Conservation (phyloP, 208 protist genomes). For the Crithidia sp. region DNA sequence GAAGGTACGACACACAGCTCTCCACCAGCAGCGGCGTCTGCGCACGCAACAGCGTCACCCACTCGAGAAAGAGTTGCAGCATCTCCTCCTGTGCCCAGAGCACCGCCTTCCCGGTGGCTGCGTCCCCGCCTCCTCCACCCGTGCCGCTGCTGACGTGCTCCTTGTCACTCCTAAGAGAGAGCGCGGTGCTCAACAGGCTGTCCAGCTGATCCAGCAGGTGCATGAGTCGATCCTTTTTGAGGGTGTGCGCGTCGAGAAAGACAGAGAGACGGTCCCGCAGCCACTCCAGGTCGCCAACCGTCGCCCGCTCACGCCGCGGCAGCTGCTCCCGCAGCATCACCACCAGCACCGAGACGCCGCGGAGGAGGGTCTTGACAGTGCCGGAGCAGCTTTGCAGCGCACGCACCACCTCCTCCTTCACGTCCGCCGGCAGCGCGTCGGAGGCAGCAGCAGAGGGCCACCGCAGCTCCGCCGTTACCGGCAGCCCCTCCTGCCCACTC, state of each 20-base stretch:
- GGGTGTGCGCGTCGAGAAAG: constrained; percentile 53
- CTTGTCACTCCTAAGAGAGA: background rate
- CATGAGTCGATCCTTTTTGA: constrained; percentile 46
- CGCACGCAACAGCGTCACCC: constrained; percentile 55
- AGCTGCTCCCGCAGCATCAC: constrained; percentile 61
- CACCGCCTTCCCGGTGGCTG: constrained; percentile 11
- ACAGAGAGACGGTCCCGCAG: constrained; percentile 56
- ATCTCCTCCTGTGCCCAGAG: constrained; percentile 34
- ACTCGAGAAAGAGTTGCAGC: constrained; percentile 45
- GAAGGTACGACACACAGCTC: constrained; percentile 44
- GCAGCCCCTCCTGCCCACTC: background rate
- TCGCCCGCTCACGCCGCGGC: constrained; percentile 47
- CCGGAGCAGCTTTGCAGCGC: constrained; percentile 23
- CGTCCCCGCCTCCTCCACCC: background rate
- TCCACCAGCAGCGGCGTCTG: constrained; percentile 70
- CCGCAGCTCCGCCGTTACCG: constrained; percentile 9
- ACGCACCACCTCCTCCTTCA: constrained; percentile 19
- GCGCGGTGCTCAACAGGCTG: constrained; percentile 8
- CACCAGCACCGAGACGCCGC: constrained; percentile 58
- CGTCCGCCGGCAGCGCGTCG: constrained; percentile 10
- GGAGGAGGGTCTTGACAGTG: constrained; percentile 56
- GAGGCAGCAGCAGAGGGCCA: constrained; percentile 12
- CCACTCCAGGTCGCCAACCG: constrained; percentile 55
- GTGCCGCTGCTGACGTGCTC: too few species aligned
- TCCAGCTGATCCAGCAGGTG: constrained; percentile 47